Evolutionary conservation across 2,329 filamentous ascomycete genomes (phyloP).

Genomic region (Epichloe gansuensis): DNA sequence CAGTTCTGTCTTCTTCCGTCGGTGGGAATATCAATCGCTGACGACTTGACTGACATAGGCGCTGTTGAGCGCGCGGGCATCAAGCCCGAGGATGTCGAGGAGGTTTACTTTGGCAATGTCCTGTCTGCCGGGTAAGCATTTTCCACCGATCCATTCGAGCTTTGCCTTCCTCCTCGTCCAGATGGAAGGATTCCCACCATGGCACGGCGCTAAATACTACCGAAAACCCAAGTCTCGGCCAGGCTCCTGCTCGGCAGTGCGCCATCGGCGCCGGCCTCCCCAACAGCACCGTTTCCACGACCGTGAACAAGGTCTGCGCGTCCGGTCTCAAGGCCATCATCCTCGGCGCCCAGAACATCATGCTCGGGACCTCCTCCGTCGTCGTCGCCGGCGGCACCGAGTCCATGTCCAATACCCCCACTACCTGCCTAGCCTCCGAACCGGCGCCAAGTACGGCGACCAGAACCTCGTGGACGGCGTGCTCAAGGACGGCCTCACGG

Average conservation of each 20-base stretch:
- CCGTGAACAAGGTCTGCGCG: conserved; percentile 98
- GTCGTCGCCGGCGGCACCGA: conserved; percentile 91
- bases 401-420: conserved; percentile 98
- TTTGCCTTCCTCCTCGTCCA: neutral
- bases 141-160: neutral
- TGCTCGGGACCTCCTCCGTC: conserved; percentile 85
- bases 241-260: conserved; percentile 92
- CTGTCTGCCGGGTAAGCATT: conserved; percentile 73
- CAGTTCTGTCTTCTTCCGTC: neutral
- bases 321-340: conserved; percentile 90
- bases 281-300: conserved; percentile 71
- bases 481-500: conserved; percentile 85
- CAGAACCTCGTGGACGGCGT: conserved; percentile 81
- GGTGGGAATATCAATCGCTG: neutral
- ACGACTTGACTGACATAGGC: conserved; percentile 25
- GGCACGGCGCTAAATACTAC: neutral
- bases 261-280: conserved; percentile 78
- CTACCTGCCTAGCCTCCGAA: conserved; percentile 80
- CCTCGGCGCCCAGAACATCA: conserved; percentile 90
- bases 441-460: conserved; percentile 87
- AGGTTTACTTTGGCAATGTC: conserved; percentile 97
- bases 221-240: conserved; percentile 55
- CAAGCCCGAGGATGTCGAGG: conserved; percentile 80
- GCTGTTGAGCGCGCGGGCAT: conserved; percentile 80
- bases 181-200: neutral